A percentile compares a stretch with the other conserved stretches of the same genome.
phyloP scores from a whole-genome alignment of 768 basidiomycete species.

The Leccinellum rugosiceps region DNA sequence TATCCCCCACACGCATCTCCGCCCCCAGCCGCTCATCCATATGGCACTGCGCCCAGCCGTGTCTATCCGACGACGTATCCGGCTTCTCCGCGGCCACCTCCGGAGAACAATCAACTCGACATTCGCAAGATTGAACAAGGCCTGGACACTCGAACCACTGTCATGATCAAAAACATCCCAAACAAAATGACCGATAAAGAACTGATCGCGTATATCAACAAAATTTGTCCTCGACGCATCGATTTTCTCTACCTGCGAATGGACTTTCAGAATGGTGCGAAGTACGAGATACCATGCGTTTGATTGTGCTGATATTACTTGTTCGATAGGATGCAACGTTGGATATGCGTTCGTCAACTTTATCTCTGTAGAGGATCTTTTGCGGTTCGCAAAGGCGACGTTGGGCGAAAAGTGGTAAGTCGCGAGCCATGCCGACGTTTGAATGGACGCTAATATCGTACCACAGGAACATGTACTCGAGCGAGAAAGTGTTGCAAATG shows the following conservation, averaged over 20 bases:
- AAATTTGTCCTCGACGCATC: conserved; percentile 71
- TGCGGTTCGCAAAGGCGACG: conserved; percentile 68
- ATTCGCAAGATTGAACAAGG: conserved; percentile 73
- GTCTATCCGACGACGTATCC: conserved; percentile 22
- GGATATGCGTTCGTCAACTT: conserved; percentile 91
- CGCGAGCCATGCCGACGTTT: background rate
- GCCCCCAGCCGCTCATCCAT: conserved; percentile 19
- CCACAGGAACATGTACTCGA: conserved; percentile 85
- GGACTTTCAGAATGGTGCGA: conserved; percentile 78
- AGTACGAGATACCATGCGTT: background rate
- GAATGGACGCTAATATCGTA: conserved; percentile 4
- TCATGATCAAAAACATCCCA: conserved; percentile 91
- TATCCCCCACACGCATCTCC: conserved; percentile 28
- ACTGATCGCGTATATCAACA: conserved; percentile 60
- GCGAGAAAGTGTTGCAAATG: conserved; percentile 88
- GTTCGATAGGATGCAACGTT: conserved; percentile 63
- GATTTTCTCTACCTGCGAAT: conserved; percentile 88
- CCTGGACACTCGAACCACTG: conserved; percentile 75
- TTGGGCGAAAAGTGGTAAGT: conserved; percentile 80
- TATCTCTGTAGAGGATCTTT: conserved; percentile 70
- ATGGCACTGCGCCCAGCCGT: conserved; percentile 16
- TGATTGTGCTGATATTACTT: conserved; percentile 2
- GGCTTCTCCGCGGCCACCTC: conserved; percentile 25
- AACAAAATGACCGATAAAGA: conserved; percentile 87
- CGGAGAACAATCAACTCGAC: conserved; percentile 60